A percentile compares a stretch with the other conserved stretches of the same genome.
phyloP scores from a whole-genome alignment of 2,329 filamentous ascomycete species.

The Lasiodiplodia sp. region DNA sequence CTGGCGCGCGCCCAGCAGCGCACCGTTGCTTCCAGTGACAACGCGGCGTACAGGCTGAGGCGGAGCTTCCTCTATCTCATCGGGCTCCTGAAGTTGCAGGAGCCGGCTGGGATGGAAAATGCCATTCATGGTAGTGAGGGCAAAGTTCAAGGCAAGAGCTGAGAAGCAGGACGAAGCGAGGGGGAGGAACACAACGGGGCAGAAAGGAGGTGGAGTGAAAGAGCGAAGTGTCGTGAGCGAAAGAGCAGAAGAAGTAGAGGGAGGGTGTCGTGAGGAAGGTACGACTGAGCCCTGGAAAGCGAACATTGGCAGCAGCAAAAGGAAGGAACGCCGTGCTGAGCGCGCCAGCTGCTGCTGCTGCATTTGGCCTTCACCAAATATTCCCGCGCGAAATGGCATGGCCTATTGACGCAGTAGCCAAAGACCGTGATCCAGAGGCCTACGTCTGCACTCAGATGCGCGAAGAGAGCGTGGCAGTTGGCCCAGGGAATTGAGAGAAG shows the following conservation, averaged over 20 bases:
- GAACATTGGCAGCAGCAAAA: not conserved
- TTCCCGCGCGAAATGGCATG: too few species aligned
- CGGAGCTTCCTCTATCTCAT: not conserved
- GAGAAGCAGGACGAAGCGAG: not conserved
- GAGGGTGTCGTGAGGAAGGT: not conserved
- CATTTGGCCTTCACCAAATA: too few species aligned
- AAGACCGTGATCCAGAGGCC: too few species aligned
- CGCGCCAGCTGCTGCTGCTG: not conserved
- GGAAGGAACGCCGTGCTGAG: not conserved
- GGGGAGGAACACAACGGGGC: not conserved
- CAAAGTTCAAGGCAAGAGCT: not conserved
- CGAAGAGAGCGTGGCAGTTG: too few species aligned
- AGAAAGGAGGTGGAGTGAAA: not conserved
- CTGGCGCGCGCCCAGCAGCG: constrained; percentile 15
- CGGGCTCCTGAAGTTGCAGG: not conserved
- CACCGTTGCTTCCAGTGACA: constrained; percentile 12
- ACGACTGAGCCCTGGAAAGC: constrained; percentile 4
- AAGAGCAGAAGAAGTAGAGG: not conserved
- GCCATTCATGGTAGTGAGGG: not conserved
- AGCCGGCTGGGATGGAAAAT: constrained; percentile 3
- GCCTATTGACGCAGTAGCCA: too few species aligned
- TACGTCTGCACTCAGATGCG: too few species aligned
- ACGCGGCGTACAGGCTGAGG: not conserved
- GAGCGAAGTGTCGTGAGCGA: not conserved
- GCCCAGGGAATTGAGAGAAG: too few species aligned